A percentile compares a stretch with the other conserved stretches of the same genome.
phyloP scores from a whole-genome alignment of 345 rosid genomes.

The Psidium guajava region DNA sequence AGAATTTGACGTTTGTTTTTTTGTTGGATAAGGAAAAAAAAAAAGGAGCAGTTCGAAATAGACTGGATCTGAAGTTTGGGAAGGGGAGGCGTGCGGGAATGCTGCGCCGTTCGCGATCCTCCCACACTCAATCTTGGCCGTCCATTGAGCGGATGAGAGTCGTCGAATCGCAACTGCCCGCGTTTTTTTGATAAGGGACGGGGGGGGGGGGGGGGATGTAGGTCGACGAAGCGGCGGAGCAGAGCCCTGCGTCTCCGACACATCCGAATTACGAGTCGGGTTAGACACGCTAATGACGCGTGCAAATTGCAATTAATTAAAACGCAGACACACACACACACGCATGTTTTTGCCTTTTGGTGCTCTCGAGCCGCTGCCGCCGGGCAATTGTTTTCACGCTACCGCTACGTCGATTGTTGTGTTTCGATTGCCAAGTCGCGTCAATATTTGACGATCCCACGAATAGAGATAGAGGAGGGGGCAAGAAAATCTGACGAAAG shows the following conservation, averaged over 20 bases:
- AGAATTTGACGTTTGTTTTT: too few species aligned
- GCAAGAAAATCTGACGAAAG: not conserved
- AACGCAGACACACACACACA: not conserved
- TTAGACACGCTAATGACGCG: not conserved
- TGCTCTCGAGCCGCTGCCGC: not conserved
- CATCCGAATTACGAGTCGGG: not conserved
- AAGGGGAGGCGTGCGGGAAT: too few species aligned
- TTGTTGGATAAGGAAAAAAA: too few species aligned
- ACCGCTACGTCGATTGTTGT: not conserved
- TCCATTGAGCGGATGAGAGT: not conserved
- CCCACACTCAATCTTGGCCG: not conserved
- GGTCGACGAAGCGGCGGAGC: not conserved
- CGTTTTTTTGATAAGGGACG: not conserved
- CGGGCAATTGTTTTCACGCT: not conserved
- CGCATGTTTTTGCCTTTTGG: not conserved
- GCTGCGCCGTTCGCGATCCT: not conserved
- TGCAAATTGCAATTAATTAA: not conserved
- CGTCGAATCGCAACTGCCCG: not conserved
- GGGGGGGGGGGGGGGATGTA: not conserved
- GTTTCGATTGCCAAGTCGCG: not conserved
- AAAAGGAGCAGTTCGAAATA: too few species aligned
- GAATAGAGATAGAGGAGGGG: not conserved
- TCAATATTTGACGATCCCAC: not conserved
- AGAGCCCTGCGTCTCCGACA: not conserved
- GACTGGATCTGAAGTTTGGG: too few species aligned